Evolutionary conservation across 1,284 basidiomycete genomes (phyloP).

Genomic region (Papiliotrema terrestris): DNA sequence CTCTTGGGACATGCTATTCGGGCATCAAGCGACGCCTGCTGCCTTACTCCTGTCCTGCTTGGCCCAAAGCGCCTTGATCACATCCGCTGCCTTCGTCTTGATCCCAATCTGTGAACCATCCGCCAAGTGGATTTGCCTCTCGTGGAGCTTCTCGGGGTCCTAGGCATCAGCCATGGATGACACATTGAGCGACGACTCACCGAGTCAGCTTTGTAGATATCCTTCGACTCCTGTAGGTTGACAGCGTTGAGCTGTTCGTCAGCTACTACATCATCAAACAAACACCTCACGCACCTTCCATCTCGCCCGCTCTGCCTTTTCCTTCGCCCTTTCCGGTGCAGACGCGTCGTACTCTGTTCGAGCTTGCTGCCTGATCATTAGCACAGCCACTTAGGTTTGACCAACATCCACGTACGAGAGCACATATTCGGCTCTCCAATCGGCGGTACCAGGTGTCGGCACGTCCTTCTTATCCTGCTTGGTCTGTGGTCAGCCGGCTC

Average conservation of each 20-base stretch:
- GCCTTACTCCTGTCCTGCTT: too few relatives aligned
- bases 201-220: slow-evolving; percentile 23
- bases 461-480: slow-evolving; percentile 6
- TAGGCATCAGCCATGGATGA: not conserved
- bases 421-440: not conserved
- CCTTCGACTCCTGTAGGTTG: slow-evolving; percentile 27
- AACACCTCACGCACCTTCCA: slow-evolving; percentile 6
- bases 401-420: not conserved
- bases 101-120: too few relatives aligned
- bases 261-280: not conserved
- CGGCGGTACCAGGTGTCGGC: slow-evolving; percentile 3
- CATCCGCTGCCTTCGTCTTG: too few relatives aligned
- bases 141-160: not conserved
- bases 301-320: slow-evolving; percentile 5
- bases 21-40: too few relatives aligned
- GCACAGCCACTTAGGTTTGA: too few relatives aligned
- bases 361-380: not conserved
- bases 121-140: too few relatives aligned
- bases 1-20: too few relatives aligned
- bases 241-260: slow-evolving; percentile 14
- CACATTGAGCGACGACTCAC: slow-evolving; percentile 11
- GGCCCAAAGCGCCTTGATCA: too few relatives aligned
- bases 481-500: not conserved
- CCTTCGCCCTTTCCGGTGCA: slow-evolving; percentile 8
- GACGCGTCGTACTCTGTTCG: not conserved